phyloP scores from a whole-genome alignment of 2,329 filamentous ascomycete genomes.

The Macrophomina phaseolina region DNA sequence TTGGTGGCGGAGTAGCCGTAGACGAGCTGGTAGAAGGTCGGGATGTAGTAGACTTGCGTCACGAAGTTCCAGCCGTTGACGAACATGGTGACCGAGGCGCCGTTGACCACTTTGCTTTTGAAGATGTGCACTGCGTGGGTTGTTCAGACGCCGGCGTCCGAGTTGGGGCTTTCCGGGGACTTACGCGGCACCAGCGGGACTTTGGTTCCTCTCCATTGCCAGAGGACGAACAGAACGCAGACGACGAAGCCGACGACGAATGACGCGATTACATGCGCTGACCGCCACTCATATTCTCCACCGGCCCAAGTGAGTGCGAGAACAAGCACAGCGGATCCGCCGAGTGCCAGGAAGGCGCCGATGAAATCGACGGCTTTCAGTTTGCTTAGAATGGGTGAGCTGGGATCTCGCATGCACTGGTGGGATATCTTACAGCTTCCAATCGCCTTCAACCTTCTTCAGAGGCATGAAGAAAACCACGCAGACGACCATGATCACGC shows the following conservation, averaged over 20 bases:
- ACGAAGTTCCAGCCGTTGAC: conserved; percentile 66
- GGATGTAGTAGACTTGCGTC: conserved; percentile 57
- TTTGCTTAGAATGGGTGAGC: conserved; percentile 43
- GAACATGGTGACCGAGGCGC: conserved; percentile 54
- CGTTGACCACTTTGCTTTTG: conserved; percentile 59
- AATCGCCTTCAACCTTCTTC: conserved; percentile 60
- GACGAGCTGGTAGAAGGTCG: conserved; percentile 54
- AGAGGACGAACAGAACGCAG: conserved; percentile 54
- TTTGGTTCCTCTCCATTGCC: conserved; percentile 58
- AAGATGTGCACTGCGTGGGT: conserved; percentile 56
- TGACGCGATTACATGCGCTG: conserved; percentile 57
- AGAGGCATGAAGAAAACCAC: conserved; percentile 64
- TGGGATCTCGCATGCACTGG: not conserved
- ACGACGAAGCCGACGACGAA: conserved; percentile 54
- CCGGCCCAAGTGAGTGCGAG: conserved; percentile 58
- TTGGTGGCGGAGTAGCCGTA: conserved; percentile 46
- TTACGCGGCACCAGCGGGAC: conserved; percentile 56
- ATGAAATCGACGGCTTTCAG: conserved; percentile 59
- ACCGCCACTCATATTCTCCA: conserved; percentile 60
- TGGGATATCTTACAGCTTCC: conserved; percentile 38
- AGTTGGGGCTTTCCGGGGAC: conserved; percentile 30
- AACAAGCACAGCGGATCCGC: conserved; percentile 53
- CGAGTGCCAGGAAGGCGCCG: conserved; percentile 55
- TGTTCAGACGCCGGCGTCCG: not conserved
- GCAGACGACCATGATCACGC: conserved; percentile 52